phyloP scores from a whole-genome alignment of 2,329 filamentous ascomycete species.

The Didymella lethalis region DNA sequence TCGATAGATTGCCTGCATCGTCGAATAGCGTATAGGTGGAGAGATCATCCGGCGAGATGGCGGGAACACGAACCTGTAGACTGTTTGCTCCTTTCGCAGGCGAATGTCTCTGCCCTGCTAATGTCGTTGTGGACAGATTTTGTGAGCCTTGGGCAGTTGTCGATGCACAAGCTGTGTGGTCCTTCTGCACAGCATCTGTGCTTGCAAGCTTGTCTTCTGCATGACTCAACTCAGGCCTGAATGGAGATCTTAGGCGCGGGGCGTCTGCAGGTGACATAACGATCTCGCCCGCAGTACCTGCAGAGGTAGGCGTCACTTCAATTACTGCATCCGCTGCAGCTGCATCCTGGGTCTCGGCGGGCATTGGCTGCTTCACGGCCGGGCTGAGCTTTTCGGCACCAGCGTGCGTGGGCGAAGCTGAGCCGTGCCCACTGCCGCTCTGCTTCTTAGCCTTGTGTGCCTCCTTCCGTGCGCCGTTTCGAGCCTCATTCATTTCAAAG shows the following conservation, averaged over 20 bases:
- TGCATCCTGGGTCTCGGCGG: background rate
- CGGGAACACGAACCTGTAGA: slow-evolving; percentile 11
- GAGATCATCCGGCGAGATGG: background rate
- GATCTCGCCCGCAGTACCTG: background rate
- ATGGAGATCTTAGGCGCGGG: background rate
- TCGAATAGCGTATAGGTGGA: background rate
- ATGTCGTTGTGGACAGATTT: background rate
- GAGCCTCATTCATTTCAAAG: slow-evolving; percentile 66
- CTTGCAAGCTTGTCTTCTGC: background rate
- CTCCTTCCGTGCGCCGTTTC: slow-evolving; percentile 21
- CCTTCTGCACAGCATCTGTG: background rate
- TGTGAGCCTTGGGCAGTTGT: background rate
- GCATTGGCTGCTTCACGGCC: background rate
- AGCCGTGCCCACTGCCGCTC: background rate
- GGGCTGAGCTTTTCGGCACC: background rate
- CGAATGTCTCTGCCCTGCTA: background rate
- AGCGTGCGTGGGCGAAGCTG: background rate
- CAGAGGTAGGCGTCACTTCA: background rate
- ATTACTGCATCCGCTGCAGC: background rate
- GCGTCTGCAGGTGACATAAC: background rate
- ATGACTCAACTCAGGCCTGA: background rate
- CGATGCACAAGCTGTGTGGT: background rate
- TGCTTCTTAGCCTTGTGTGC: slow-evolving; percentile 26
- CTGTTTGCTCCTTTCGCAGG: background rate
- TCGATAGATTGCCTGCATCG: background rate